A percentile compares a stretch with the other conserved stretches of the same genome.
phyloP scores from a whole-genome alignment of 345 rosid species.

The Acer yangbiense region DNA sequence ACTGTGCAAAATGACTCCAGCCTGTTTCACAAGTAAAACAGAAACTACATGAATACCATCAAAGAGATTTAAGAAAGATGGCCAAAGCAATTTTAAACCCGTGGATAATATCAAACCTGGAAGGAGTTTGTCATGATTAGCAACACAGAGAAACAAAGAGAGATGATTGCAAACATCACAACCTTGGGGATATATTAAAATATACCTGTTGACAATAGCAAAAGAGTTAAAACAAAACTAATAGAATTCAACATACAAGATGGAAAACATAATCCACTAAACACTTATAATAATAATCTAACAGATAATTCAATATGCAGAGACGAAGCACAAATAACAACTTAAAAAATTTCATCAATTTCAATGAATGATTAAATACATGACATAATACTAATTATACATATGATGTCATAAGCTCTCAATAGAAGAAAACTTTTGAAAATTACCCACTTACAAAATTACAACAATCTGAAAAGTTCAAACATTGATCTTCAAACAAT shows the following conservation, averaged over 20 bases:
- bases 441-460: background rate
- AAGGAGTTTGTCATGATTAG: conserved; percentile 88
- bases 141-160: conserved; percentile 88
- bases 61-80: background rate
- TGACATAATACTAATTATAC: background rate
- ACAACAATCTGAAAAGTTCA: background rate
- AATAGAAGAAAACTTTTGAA: background rate
- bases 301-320: background rate
- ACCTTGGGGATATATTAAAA: conserved; percentile 86
- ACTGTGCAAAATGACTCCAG: conserved; percentile 98
- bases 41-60: conserved; percentile 9
- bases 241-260: background rate
- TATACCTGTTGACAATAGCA: conserved; percentile 62
- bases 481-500: background rate
- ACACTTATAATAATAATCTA: background rate
- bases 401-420: background rate
- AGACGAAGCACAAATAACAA: background rate
- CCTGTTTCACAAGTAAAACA: conserved; percentile 47
- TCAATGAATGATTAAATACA: conserved; percentile 1
- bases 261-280: background rate
- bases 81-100: conserved; percentile 2
- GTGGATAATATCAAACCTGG: conserved; percentile 60
- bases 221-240: conserved; percentile 13
- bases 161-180: conserved; percentile 94
- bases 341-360: background rate